Conservation (phyloP, 1,284 basidiomycete species). For the Ganoderma multipileum region DNA sequence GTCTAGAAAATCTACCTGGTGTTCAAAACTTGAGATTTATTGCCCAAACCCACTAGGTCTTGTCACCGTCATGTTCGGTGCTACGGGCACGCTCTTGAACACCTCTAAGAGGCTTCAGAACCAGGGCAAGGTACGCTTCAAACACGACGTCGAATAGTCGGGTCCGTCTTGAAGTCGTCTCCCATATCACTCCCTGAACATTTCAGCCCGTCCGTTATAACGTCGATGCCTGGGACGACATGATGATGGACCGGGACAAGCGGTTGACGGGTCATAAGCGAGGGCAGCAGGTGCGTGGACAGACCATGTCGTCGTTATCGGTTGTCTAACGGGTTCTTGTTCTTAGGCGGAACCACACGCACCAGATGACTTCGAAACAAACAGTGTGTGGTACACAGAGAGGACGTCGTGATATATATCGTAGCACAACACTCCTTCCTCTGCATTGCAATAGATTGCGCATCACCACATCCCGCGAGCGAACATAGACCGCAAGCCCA, state of each 20-base stretch:
- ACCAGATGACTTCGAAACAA: slow-evolving; percentile 79
- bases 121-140: slow-evolving; percentile 78
- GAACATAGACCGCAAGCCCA: not conserved
- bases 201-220: slow-evolving; percentile 82
- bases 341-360: slow-evolving; percentile 74
- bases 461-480: not conserved
- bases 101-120: slow-evolving; percentile 81
- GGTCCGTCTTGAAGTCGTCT: not conserved
- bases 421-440: not conserved
- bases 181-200: not conserved
- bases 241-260: slow-evolving; percentile 94
- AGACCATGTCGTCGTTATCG: slow-evolving; percentile 8
- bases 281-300: slow-evolving; percentile 78
- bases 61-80: slow-evolving; percentile 87
- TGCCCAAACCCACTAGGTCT: slow-evolving; percentile 62
- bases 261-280: slow-evolving; percentile 88
- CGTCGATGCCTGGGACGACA: slow-evolving; percentile 89
- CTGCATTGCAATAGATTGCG: slow-evolving; percentile 13
- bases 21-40: not conserved
- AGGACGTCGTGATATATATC: slow-evolving; percentile 22
- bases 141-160: not conserved
- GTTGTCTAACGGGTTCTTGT: slow-evolving; percentile 5
- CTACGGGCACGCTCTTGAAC: slow-evolving; percentile 86
- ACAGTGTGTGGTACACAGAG: slow-evolving; percentile 81
- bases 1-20: not conserved